phyloP scores from a whole-genome alignment of 1,139 yeast species.

The Zygoascus hellenicus region DNA sequence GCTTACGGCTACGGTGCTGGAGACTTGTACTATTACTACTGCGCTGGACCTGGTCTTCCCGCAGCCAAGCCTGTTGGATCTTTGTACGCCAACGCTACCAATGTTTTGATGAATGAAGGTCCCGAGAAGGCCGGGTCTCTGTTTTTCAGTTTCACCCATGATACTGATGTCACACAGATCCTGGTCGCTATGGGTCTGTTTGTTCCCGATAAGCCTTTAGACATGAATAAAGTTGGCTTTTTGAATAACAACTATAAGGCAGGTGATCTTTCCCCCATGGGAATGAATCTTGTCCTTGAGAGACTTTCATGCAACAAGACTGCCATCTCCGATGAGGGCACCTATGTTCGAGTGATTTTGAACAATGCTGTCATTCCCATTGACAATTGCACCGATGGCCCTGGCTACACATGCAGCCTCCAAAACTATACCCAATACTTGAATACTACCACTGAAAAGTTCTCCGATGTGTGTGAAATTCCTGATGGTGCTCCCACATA shows the following conservation, averaged over 20 bases:
- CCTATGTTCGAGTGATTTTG: constrained; percentile 48
- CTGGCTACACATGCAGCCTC: constrained; percentile 54
- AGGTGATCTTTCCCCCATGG: constrained; percentile 50
- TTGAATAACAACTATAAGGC: constrained; percentile 38
- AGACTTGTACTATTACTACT: constrained; percentile 47
- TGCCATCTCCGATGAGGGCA: constrained; percentile 16
- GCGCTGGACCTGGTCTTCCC: constrained; percentile 49
- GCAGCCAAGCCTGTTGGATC: constrained; percentile 44
- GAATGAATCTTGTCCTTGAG: constrained; percentile 51
- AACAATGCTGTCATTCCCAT: constrained; percentile 60
- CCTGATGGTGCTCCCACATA: constrained; percentile 25
- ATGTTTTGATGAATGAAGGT: constrained; percentile 38
- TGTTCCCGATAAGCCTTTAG: constrained; percentile 35
- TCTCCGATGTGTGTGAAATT: constrained; percentile 23
- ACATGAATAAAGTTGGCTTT: constrained; percentile 36
- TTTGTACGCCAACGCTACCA: constrained; percentile 46
- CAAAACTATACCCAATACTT: constrained; percentile 34
- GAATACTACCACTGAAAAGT: constrained; percentile 17
- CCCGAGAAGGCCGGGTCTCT: constrained; percentile 35
- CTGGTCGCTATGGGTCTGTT: constrained; percentile 49
- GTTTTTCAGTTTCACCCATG: constrained; percentile 53
- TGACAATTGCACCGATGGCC: constrained; percentile 48
- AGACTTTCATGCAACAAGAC: constrained; percentile 40
- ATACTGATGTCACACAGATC: constrained; percentile 48
- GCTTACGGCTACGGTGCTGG: constrained; percentile 40